phyloP scores from a whole-genome alignment of 768 basidiomycete species.

The Collybia sp. region DNA sequence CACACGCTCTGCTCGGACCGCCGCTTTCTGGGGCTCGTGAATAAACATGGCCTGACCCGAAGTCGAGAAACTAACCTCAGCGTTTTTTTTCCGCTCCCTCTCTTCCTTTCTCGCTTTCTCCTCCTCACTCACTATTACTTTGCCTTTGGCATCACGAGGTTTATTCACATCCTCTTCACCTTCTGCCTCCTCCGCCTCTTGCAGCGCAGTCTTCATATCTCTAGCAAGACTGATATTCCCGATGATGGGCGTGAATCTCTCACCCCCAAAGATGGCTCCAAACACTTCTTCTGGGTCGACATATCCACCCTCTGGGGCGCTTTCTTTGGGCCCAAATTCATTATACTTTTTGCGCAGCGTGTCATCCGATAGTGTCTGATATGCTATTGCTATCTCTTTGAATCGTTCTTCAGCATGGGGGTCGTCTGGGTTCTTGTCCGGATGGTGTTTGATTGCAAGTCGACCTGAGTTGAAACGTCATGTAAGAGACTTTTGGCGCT shows the following conservation, averaged over 20 bases:
- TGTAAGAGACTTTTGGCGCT: neutral
- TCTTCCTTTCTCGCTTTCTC: slow-evolving; percentile 74
- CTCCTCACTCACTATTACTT: slow-evolving; percentile 56
- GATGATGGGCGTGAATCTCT: slow-evolving; percentile 81
- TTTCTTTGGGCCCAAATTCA: slow-evolving; percentile 85
- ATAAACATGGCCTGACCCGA: slow-evolving; percentile 2
- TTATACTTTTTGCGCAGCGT: slow-evolving; percentile 80
- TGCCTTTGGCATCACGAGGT: slow-evolving; percentile 47
- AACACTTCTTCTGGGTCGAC: slow-evolving; percentile 84
- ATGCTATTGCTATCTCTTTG: slow-evolving; percentile 87
- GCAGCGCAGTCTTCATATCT: slow-evolving; percentile 91
- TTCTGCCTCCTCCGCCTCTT: slow-evolving; percentile 77
- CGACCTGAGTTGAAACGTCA: slow-evolving; percentile 41
- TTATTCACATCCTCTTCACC: slow-evolving; percentile 51
- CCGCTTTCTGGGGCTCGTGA: slow-evolving; percentile 58
- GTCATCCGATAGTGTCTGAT: slow-evolving; percentile 80
- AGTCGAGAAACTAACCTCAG: slow-evolving; percentile 51
- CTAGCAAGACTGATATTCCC: slow-evolving; percentile 82
- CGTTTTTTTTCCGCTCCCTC: slow-evolving; percentile 57
- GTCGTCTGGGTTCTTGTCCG: slow-evolving; percentile 90
- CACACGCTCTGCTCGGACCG: slow-evolving; percentile 71
- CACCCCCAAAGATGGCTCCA: slow-evolving; percentile 86
- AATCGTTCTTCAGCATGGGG: slow-evolving; percentile 84
- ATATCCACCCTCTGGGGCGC: slow-evolving; percentile 77
- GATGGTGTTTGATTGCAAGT: slow-evolving; percentile 87